Conservation (phyloP, 2,329 filamentous ascomycete species). For the Microdochium paspali region DNA sequence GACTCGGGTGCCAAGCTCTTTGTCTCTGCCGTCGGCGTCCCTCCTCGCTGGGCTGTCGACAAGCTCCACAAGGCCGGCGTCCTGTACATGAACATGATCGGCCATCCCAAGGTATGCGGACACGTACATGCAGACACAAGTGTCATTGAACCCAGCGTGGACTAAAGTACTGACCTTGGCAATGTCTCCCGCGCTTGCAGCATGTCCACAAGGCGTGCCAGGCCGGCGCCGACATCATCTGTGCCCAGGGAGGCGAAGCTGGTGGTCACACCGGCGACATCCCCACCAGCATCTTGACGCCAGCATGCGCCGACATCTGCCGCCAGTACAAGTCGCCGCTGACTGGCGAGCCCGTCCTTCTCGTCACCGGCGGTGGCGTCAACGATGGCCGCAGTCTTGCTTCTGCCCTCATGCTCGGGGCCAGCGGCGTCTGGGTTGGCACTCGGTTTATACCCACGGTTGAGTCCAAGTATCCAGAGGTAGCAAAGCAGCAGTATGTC, state of each 20-base stretch:
- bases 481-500: background rate
- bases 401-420: constrained; percentile 85
- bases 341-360: constrained; percentile 79
- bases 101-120: constrained; percentile 95
- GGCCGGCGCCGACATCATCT: constrained; percentile 83
- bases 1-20: constrained; percentile 21
- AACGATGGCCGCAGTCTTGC: constrained; percentile 88
- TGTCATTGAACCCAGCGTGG: too few species aligned
- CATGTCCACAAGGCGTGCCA: constrained; percentile 1
- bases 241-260: constrained; percentile 94
- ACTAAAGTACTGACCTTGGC: too few species aligned
- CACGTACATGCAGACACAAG: too few species aligned
- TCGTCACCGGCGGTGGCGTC: constrained; percentile 88
- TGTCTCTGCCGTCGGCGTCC: constrained; percentile 22
- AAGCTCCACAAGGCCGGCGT: constrained; percentile 55
- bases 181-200: too few species aligned
- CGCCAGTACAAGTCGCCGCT: constrained; percentile 76
- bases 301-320: constrained; percentile 75
- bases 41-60: constrained; percentile 18
- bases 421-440: constrained; percentile 89
- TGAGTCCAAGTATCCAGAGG: background rate
- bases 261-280: constrained; percentile 95
- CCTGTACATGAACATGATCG: constrained; percentile 99
- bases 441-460: constrained; percentile 67
- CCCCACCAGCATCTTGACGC: constrained; percentile 83